Percentiles rank a stretch among this genome's conserved stretches.
These are phyloP conservation scores for Clohesyomyces aquaticus DNA, from an alignment of 495 filamentous ascomycete species.

Conservation along the genomic window DNA sequence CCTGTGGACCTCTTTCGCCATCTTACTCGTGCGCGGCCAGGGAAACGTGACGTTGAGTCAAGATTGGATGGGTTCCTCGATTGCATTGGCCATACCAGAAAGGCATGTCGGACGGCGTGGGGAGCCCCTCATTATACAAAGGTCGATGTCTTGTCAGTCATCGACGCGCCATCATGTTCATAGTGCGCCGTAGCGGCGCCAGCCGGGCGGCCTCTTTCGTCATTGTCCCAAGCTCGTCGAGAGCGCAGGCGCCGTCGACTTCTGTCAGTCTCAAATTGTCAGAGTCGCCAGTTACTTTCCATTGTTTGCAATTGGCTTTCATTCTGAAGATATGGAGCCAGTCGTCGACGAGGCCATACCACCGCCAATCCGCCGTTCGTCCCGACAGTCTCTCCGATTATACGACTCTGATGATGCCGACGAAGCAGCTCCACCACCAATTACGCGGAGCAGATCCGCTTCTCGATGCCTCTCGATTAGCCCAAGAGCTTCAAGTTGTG, in stretches of 20 bases:
- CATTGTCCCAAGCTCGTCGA: no score
- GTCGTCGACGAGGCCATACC: constrained; percentile 3
- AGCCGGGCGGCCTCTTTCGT: neutral
- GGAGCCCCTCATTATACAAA: neutral
- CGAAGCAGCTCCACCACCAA: constrained; percentile 18
- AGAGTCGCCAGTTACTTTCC: neutral
- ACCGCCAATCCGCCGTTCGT: constrained; percentile 20
- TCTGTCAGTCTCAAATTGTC: neutral
- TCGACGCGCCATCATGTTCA: neutral
- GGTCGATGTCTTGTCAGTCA: neutral
- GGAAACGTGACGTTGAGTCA: no score
- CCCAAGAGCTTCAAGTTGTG: neutral
- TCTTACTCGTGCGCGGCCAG: no score
- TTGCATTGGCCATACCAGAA: no score
- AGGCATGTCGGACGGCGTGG: neutral
- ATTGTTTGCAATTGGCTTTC: neutral
- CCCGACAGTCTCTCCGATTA: neutral
- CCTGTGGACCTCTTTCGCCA: neutral
- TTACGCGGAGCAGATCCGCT: constrained; percentile 2
- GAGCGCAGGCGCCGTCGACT: neutral
- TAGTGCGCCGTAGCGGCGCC: neutral
- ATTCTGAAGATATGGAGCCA: neutral
- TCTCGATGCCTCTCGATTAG: neutral
- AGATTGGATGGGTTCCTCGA: no score
- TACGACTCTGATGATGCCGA: neutral